Evolutionary conservation across 75 land plant species (phyloP), one percentile per base, ranked within the genome.

Genomic region (Pinus tabuliformis): DNA sequence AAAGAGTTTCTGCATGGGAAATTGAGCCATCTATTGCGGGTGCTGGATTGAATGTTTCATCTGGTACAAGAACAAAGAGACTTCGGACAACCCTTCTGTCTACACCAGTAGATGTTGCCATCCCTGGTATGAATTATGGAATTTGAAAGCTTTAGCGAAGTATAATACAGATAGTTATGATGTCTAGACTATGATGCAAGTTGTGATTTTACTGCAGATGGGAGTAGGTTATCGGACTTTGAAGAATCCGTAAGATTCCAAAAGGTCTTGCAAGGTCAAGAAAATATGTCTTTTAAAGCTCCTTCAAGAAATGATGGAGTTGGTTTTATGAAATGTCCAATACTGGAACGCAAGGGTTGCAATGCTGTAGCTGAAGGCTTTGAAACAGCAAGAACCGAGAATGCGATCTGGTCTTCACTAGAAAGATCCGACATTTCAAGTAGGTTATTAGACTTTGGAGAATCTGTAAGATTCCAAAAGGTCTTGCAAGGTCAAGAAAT

Each of bases 401-500:
- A 56, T 60, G 54, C 59, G 28, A 39, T 39, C 22, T 72, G 86
- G 75, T 54, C 77, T 76, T 73, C 73, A 3, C 57, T 11, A 13
- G 79, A 68, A 56, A 78, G 77, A 59, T 77, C 88, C 26, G 84
- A 79, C 20, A 75, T 76, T 33, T 64, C 78, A 82, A 57, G 63
- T 79, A 74, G 72, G 18, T 56, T 81, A 78, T 72, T 77, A 58
- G 89, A 86, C 83, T 82, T 89, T 80, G 80, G 80, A 30, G 91
- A 88, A 80, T 82, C 92, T 57, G 30, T 75, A 62, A 71, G 87
- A 82, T 88, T 84, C 88, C 83, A 80, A 74, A 86, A 84, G 95
- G 92, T 92, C 95, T 90, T 92, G 91, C 95, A 92, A 90, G 95
- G 89, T 92, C 95, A 92, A 90, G 95, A 92, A 92, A 84, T 74